phyloP scores from a whole-genome alignment of 2,329 filamentous ascomycete species.

The Geosmithia flava region DNA sequence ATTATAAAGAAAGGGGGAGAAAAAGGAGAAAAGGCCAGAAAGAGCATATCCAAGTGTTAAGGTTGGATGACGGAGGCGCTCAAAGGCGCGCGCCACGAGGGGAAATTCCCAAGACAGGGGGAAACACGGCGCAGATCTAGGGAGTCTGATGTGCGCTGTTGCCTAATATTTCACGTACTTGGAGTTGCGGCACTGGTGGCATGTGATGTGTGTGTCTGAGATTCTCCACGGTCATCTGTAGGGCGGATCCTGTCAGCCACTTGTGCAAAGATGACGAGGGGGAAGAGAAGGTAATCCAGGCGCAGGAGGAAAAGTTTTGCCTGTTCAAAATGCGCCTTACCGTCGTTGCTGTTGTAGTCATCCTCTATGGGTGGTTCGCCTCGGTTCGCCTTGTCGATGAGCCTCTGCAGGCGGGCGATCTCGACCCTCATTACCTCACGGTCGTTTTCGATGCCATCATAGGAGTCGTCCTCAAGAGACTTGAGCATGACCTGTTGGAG shows the following conservation, averaged over 20 bases:
- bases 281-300: too few species aligned
- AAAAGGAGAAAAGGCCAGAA: neutral
- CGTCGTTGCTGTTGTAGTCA: neutral
- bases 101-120: neutral
- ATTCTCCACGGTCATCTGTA: neutral
- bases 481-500: conserved; percentile 28
- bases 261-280: neutral
- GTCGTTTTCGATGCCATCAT: conserved; percentile 16
- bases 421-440: conserved; percentile 11
- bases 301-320: too few species aligned
- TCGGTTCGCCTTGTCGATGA: conserved; percentile 1
- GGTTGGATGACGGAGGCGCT: too few species aligned
- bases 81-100: too few species aligned
- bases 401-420: conserved; percentile 17
- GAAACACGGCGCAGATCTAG: neutral
- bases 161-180: neutral
- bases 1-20: neutral
- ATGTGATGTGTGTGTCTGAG: neutral
- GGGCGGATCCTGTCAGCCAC: neutral
- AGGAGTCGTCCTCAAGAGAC: conserved; percentile 19
- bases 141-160: neutral
- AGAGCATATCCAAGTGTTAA: too few species aligned
- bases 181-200: neutral
- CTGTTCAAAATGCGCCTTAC: neutral
- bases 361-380: conserved; percentile 1